A percentile compares a stretch with the other conserved stretches of the same genome.
phyloP scores from a whole-genome alignment of 2,329 filamentous ascomycete species.

The Claviceps quebecensis region DNA sequence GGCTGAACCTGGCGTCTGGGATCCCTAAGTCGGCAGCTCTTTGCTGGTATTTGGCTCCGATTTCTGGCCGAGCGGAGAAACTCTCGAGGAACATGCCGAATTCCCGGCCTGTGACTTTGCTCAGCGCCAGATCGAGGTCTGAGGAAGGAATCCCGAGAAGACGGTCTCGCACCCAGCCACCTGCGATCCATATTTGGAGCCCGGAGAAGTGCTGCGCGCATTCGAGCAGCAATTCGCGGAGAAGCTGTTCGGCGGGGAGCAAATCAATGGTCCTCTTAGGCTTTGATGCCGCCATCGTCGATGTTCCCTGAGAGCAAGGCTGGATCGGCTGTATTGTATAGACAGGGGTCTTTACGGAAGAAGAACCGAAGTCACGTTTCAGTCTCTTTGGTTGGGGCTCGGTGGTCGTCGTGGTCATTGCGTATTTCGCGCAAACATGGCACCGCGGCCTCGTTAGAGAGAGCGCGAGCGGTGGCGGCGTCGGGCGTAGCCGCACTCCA shows the following conservation, averaged over 20 bases:
- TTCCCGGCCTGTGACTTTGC: slow-evolving; percentile 6
- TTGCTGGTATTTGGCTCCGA: slow-evolving; percentile 1
- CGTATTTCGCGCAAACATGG: background rate
- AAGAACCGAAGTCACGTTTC: slow-evolving; percentile 3
- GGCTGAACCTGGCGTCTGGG: slow-evolving; percentile 1
- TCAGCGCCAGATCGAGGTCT: slow-evolving; percentile 8
- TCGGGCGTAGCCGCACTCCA: background rate
- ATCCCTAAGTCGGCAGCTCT: slow-evolving; percentile 4
- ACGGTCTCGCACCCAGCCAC: slow-evolving; percentile 10
- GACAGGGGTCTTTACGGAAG: background rate
- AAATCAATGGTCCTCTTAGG: background rate
- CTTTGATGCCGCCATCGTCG: background rate
- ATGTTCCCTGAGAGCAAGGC: background rate
- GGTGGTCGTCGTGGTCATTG: background rate
- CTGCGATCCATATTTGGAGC: slow-evolving; percentile 9
- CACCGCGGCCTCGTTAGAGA: background rate
- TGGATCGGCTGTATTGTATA: background rate
- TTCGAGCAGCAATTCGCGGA: slow-evolving; percentile 7
- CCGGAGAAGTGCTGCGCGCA: slow-evolving; percentile 5
- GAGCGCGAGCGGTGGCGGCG: background rate
- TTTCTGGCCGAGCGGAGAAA: slow-evolving; percentile 3
- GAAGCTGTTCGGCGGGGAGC: background rate
- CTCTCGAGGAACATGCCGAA: slow-evolving; percentile 7
- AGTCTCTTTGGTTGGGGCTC: slow-evolving; percentile 18
- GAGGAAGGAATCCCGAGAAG: slow-evolving; percentile 8